These are phyloP conservation scores for Fusarium mundagurra DNA, from an alignment of 2,329 filamentous ascomycete species.

Conservation along the genomic window DNA sequence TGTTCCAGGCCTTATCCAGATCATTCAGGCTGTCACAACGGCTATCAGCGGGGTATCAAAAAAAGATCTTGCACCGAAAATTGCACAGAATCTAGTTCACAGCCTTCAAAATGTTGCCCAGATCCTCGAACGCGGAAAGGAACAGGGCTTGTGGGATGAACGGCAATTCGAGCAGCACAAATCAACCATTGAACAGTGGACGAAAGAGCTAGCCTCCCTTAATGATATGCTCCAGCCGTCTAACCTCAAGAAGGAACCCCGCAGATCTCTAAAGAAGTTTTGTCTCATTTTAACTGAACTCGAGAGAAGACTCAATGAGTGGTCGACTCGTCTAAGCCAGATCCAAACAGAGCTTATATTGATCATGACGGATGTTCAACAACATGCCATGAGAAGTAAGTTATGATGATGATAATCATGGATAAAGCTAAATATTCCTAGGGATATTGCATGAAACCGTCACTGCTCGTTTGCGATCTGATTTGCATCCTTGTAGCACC, in stretches of 20 bases:
- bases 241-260: accelerated
- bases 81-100: not conserved
- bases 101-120: not conserved
- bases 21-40: not conserved
- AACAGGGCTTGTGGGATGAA: not conserved
- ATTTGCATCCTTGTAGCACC: not conserved
- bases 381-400: not conserved
- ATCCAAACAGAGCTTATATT: not conserved
- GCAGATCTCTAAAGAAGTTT: not conserved
- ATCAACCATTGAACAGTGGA: not conserved
- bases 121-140: not conserved
- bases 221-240: not conserved
- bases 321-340: not conserved
- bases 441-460: not conserved
- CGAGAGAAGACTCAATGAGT: not conserved
- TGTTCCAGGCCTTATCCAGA: not conserved
- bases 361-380: not conserved
- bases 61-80: not conserved
- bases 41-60: not conserved
- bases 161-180: not conserved
- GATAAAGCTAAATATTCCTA: not conserved
- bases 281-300: not conserved
- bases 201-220: not conserved
- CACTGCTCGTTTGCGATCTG: not conserved
- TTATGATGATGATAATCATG: too few relatives aligned